A percentile compares a stretch with the other conserved stretches of the same genome.
Conservation (phyloP, 139 green algal genomes). For the Desmodesmus armatus region DNA sequence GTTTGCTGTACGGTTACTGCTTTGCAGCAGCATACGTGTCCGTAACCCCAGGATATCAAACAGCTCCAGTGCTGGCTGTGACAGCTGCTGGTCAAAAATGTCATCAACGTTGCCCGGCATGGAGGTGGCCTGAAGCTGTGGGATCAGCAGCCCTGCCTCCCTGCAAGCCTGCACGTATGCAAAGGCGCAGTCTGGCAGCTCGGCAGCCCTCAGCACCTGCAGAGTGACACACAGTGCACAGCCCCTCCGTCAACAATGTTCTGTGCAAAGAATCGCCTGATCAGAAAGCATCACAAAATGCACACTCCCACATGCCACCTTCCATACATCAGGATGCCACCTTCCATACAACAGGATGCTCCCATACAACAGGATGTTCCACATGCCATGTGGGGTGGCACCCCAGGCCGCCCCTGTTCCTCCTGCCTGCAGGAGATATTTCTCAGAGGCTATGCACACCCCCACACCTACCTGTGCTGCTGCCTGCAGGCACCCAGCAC, state of each 20-base stretch:
- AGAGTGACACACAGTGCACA: constrained; percentile 29
- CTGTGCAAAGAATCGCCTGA: too few species aligned
- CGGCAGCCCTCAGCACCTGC: constrained; percentile 62
- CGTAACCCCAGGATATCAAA: constrained; percentile 31
- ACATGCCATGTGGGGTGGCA: not conserved
- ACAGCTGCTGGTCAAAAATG: not conserved
- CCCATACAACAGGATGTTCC: not conserved
- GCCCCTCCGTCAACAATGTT: too few species aligned
- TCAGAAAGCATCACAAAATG: not conserved
- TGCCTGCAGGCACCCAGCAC: constrained; percentile 59
- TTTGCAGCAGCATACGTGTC: constrained; percentile 1
- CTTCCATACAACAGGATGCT: not conserved
- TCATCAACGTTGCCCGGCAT: not conserved
- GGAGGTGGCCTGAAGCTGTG: not conserved
- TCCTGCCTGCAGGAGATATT: not conserved
- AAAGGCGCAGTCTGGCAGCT: constrained; percentile 68
- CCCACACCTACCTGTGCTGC: constrained; percentile 43
- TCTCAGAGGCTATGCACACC: not conserved
- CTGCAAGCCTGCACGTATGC: constrained; percentile 60
- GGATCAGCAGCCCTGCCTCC: constrained; percentile 57
- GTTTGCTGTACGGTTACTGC: not conserved
- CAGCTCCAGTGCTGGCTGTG: not conserved
- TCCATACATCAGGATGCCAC: not conserved
- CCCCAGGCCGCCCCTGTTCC: not conserved
- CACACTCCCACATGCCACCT: not conserved